phyloP scores from a whole-genome alignment of 768 basidiomycete genomes.

The Lactifluus echinatus region DNA sequence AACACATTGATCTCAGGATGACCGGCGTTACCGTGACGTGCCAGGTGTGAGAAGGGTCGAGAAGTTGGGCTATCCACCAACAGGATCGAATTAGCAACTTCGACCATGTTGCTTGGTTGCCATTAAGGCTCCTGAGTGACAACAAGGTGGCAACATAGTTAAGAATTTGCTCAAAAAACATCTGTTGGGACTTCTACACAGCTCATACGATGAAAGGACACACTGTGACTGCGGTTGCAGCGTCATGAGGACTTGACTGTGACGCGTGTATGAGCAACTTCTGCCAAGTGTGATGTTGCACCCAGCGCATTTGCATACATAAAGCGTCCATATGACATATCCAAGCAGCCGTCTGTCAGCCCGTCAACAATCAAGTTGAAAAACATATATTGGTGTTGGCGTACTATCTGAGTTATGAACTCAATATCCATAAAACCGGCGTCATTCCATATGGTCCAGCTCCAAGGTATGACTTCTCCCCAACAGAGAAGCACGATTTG shows the following conservation, averaged over 20 bases:
- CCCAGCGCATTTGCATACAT: neutral
- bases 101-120: neutral
- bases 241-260: constrained; percentile 2
- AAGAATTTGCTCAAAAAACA: neutral
- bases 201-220: neutral
- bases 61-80: constrained; percentile 15
- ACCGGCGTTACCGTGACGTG: neutral
- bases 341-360: constrained; percentile 44
- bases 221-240: constrained; percentile 17
- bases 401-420: constrained; percentile 40
- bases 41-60: constrained; percentile 13
- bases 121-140: neutral
- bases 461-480: constrained; percentile 51
- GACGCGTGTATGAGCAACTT: constrained; percentile 12
- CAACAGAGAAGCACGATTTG: constrained; percentile 49
- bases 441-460: constrained; percentile 57
- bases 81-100: constrained; percentile 11
- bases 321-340: constrained; percentile 34
- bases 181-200: neutral
- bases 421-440: constrained; percentile 41
- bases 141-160: neutral
- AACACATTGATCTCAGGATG: constrained; percentile 4
- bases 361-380: neutral
- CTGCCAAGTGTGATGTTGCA: constrained; percentile 18
- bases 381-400: constrained; percentile 15